A percentile compares a stretch with the other conserved stretches of the same genome.
These are phyloP conservation scores for Danielia oregonensis DNA, from an alignment of 805 yeast species.

Conservation along the genomic window DNA sequence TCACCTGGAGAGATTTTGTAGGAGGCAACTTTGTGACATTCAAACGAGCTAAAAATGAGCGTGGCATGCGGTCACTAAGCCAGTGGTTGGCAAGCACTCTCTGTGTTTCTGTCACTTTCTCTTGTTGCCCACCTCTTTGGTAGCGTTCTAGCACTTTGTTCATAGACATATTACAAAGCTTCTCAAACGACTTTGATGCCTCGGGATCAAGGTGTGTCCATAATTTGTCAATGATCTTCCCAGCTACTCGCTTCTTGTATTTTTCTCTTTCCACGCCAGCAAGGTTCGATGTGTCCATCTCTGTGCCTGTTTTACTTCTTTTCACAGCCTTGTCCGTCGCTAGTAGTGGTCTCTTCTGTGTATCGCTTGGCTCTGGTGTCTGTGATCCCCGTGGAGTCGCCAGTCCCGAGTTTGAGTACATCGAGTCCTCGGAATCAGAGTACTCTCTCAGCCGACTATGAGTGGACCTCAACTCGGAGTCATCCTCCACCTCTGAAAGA, in stretches of 20 bases:
- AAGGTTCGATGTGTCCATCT: conserved; percentile 1
- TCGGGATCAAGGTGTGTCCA: conserved; percentile 13
- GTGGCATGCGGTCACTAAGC: conserved; percentile 11
- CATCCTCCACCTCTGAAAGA: too few species aligned
- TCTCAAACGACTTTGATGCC: conserved; percentile 8
- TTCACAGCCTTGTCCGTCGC: conserved; percentile 8
- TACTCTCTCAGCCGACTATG: too few species aligned
- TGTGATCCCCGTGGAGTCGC: conserved; percentile 5
- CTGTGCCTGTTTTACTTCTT: conserved; percentile 1
- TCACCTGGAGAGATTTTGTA: conserved; percentile 11
- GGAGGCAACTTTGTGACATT: conserved; percentile 16
- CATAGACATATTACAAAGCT: conserved; percentile 8
- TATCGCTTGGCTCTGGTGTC: conserved; percentile 3
- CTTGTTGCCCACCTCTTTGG: conserved; percentile 5
- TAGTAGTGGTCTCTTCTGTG: conserved; percentile 1
- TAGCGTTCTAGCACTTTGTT: conserved; percentile 12
- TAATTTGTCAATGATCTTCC: conserved; percentile 13
- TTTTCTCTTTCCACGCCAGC: conserved; percentile 5
- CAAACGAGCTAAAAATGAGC: conserved; percentile 15
- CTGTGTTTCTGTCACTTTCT: conserved; percentile 13
- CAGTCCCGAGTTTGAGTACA: conserved; percentile 9
- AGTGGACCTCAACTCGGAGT: too few species aligned
- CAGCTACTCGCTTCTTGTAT: conserved; percentile 8
- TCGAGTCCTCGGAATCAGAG: conserved; percentile 5
- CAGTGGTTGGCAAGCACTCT: conserved; percentile 13